Evolutionary conservation across 257 asterid genomes (phyloP), one percentile per base, ranked within the genome.

Genomic region (Craterostigma plantagineum): DNA sequence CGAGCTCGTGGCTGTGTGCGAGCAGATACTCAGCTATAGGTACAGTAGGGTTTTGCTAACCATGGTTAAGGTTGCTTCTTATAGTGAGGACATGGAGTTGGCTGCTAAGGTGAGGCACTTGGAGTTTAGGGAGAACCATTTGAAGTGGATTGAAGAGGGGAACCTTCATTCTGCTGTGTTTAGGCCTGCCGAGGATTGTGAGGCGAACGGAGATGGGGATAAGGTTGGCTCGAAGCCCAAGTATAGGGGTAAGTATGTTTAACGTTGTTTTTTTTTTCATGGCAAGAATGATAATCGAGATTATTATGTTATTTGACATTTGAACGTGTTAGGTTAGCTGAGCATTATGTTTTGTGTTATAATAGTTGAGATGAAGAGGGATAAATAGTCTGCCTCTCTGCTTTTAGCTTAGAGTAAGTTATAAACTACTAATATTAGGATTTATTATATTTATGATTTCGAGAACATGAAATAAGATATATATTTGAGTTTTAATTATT

Each of bases 131-230:
- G 91, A 72, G 17, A 79, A 90, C 60, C 98, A 90, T 51, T 42
- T 82, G 57, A 90, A 90, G 75, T 90, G 93, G 95, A 46, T 90
- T 41, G 94, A 90, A 60, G 98, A 90, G 15, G 98, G 98, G 4
- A 83, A 72, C 55, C 62, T 90, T 41, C 98, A 75, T 70, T 90
- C 98, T n/a, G 94, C 87, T 0, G 81, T 90, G 55, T 77, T 90
- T 49, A 71, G 86, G 54, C 93, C 92, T 33, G 55, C 63, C 4
- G 83, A 83, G 35, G 33, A 16, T 4, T 12, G 14, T 18, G 65
- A 58, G 38, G 18, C 40, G 34, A 68, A 68, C 30, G 75, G 72
- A 14, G 9, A 51, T 0, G 71, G 63, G 16, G 92, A 81, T 0
- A 78, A 72, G 51, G 40, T 46, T 45, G 54, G 73, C 61, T 49